Percentiles rank a stretch among this genome's conserved stretches.
These are phyloP conservation scores for Tephrocybe sp. DNA, from an alignment of 768 basidiomycete genomes.

Conservation along the genomic window DNA sequence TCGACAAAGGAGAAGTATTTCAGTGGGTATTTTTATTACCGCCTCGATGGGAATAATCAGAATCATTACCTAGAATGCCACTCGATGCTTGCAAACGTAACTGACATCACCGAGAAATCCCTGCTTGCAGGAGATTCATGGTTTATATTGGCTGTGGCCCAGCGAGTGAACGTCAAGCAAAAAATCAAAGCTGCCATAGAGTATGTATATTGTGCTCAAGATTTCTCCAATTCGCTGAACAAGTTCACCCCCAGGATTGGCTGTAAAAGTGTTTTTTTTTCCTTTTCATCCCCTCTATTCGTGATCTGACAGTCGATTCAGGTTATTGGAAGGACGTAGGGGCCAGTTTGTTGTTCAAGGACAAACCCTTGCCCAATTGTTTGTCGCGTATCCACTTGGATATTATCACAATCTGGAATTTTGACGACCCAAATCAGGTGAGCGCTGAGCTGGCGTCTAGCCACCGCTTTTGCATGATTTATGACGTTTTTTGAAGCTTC, in stretches of 20 bases:
- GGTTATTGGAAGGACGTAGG: slow-evolving; percentile 11
- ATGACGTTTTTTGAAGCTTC: neutral
- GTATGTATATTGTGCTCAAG: neutral
- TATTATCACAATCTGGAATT: slow-evolving; percentile 26
- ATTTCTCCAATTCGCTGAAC: neutral
- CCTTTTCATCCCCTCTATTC: neutral
- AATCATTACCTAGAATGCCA: neutral
- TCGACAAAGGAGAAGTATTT: neutral
- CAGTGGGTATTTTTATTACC: too few species aligned
- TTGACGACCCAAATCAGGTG: slow-evolving; percentile 20
- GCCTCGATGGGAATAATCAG: too few species aligned
- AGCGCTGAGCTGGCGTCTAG: neutral
- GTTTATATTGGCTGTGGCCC: neutral
- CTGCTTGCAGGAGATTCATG: neutral
- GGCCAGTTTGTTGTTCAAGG: slow-evolving; percentile 6
- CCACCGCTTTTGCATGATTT: neutral
- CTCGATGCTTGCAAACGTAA: neutral
- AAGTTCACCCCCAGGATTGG: neutral
- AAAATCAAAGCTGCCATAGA: slow-evolving; percentile 3
- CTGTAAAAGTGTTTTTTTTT: neutral
- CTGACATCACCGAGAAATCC: neutral
- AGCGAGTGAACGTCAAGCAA: slow-evolving; percentile 4
- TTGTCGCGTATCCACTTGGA: slow-evolving; percentile 17
- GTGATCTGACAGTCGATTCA: neutral
- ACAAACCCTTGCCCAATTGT: slow-evolving; percentile 3